phyloP scores from a whole-genome alignment of 371 early-diverging fungal genomes.

The Mortierella sp. region DNA sequence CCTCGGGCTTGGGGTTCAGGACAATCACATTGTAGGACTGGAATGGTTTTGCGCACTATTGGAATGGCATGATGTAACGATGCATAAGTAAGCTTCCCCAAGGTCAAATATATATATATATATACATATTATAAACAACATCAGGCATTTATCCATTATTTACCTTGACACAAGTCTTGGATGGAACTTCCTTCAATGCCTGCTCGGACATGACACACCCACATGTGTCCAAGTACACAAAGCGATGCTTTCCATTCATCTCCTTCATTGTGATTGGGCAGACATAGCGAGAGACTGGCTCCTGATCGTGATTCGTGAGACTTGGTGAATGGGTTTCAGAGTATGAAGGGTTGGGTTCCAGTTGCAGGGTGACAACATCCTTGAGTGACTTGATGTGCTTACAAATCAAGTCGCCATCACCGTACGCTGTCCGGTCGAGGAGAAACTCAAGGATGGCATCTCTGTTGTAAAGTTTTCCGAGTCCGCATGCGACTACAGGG shows the following conservation, averaged over 20 bases:
- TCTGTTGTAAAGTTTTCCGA: conserved; percentile 95
- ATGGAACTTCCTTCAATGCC: conserved; percentile 83
- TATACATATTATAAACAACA: too few species aligned
- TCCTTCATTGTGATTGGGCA: conserved; percentile 95
- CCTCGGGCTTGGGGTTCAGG: conserved; percentile 81
- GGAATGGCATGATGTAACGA: too few species aligned
- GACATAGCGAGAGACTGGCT: conserved; percentile 72
- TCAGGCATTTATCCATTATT: too few species aligned
- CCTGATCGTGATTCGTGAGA: conserved; percentile 60
- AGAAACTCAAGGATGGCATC: conserved; percentile 89
- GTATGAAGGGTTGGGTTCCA: conserved; percentile 79
- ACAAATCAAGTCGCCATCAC: conserved; percentile 87
- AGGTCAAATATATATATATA: too few species aligned
- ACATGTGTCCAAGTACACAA: conserved; percentile 83
- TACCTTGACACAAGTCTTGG: conserved; percentile 68
- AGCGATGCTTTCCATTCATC: conserved; percentile 92
- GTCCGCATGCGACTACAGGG: conserved; percentile 84
- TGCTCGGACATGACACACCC: conserved; percentile 92
- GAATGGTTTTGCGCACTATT: conserved; percentile 77
- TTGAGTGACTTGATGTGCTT: conserved; percentile 78
- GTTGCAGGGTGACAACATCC: conserved; percentile 82
- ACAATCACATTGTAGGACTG: conserved; percentile 71
- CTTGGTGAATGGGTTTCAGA: conserved; percentile 54
- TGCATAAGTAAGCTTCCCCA: too few species aligned
- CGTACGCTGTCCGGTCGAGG: conserved; percentile 79